Conservation (phyloP, 2,329 filamentous ascomycete genomes). For the Colletotrichum chlorophyti region DNA sequence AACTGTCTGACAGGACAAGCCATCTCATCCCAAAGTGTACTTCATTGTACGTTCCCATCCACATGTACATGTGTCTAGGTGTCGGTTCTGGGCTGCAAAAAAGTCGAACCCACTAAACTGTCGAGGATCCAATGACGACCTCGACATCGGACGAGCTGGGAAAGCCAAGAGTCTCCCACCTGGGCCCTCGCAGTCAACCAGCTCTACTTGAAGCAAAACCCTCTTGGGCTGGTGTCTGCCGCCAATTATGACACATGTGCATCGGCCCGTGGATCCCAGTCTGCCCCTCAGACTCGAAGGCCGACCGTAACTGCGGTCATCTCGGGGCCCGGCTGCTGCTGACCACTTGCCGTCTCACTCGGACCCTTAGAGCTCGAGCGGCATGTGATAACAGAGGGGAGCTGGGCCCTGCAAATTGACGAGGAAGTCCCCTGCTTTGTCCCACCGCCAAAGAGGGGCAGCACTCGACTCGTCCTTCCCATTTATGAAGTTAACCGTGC, state of each 20-base stretch:
- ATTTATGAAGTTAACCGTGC: slow-evolving; percentile 1
- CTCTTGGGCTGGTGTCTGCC: neutral
- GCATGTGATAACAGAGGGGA: neutral
- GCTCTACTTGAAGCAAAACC: neutral
- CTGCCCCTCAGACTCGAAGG: neutral
- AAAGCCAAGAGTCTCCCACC: slow-evolving; percentile 11
- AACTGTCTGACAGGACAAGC: too few species aligned
- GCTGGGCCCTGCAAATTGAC: too few species aligned
- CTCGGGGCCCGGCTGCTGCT: neutral
- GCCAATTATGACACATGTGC: slow-evolving; percentile 5
- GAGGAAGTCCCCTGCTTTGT: neutral
- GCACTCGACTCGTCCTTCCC: neutral
- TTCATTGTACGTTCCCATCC: too few species aligned
- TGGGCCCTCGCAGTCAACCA: neutral
- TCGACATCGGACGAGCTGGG: slow-evolving; percentile 18
- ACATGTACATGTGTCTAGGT: too few species aligned
- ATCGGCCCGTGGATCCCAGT: neutral
- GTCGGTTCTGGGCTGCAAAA: neutral
- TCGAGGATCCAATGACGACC: neutral
- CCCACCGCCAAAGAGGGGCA: neutral
- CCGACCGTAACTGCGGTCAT: neutral
- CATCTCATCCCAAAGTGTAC: too few species aligned
- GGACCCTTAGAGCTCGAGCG: neutral
- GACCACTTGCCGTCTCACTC: slow-evolving; percentile 8
- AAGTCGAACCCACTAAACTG: too few species aligned